A percentile compares a stretch with the other conserved stretches of the same genome.
Conservation (phyloP, 1,284 basidiomycete genomes). For the Microbotryum intermedium region DNA sequence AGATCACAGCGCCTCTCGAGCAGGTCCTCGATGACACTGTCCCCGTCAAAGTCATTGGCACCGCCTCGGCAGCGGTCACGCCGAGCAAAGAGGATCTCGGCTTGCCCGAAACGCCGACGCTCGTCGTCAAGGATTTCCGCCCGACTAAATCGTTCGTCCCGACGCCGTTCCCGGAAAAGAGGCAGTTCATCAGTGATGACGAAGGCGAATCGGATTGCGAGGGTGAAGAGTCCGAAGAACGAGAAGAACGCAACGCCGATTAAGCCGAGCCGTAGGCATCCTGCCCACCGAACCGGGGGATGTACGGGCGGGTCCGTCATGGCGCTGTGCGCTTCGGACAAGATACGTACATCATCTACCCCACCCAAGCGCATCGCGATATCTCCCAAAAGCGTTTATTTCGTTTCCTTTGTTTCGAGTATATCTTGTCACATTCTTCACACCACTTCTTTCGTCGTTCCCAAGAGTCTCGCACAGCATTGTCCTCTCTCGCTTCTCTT, state of each 20-base stretch:
- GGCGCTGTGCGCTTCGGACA: neutral
- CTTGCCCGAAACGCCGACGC: neutral
- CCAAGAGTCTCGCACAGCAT: neutral
- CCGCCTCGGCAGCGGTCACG: neutral
- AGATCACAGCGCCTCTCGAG: neutral
- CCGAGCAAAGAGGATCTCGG: too few species aligned
- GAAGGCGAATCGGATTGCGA: neutral
- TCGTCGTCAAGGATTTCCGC: neutral
- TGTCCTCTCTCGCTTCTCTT: neutral
- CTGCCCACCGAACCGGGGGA: neutral
- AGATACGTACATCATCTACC: neutral
- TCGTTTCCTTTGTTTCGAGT: neutral
- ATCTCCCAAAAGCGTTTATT: too few species aligned
- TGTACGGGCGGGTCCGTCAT: neutral
- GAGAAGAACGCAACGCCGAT: neutral
- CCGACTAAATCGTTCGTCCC: neutral
- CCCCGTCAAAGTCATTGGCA: neutral
- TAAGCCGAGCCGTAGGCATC: neutral
- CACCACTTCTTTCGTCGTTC: too few species aligned
- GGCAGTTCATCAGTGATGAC: neutral
- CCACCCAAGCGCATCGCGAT: too few species aligned
- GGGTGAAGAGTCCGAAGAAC: neutral
- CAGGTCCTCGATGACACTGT: neutral
- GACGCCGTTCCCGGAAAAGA: slow-evolving; percentile 12
- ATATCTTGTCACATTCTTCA: too few species aligned